Conservation (phyloP, 1,284 basidiomycete genomes). For the Fomitiporia mediterranea region DNA sequence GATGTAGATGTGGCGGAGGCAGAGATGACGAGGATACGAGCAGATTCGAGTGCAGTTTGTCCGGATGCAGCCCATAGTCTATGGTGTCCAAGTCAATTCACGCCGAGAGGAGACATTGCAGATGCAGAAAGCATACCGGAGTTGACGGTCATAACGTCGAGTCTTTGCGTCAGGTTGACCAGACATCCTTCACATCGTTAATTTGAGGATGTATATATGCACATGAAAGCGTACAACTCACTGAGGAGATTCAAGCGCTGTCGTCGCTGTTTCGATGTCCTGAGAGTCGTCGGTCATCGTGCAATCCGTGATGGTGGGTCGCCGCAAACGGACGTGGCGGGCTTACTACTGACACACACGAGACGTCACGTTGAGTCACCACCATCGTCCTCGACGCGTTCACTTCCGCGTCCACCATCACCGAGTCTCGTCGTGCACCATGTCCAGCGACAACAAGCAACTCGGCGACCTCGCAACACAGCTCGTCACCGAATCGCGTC, state of each 20-base stretch:
- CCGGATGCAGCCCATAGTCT: constrained; percentile 96
- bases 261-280: constrained; percentile 48
- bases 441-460: constrained; percentile 32
- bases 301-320: neutral
- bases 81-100: neutral
- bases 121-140: constrained; percentile 53
- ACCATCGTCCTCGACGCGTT: constrained; percentile 1
- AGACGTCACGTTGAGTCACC: neutral
- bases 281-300: constrained; percentile 35
- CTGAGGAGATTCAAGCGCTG: constrained; percentile 35
- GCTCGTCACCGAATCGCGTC: constrained; percentile 80
- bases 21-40: constrained; percentile 79
- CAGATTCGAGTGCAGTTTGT: constrained; percentile 85
- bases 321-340: neutral
- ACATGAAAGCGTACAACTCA: neutral
- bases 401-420: neutral
- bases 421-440: neutral
- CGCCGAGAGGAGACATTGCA: neutral
- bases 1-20: constrained; percentile 79
- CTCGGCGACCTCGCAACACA: constrained; percentile 84
- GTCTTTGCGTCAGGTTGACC: constrained; percentile 77
- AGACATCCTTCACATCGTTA: constrained; percentile 24
- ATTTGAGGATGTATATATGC: neutral
- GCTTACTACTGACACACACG: neutral
- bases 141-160: constrained; percentile 86